Base-by-base conservation (phyloP, 2,329 filamentous ascomycete species). In the Cercospora sp. region DNA sequence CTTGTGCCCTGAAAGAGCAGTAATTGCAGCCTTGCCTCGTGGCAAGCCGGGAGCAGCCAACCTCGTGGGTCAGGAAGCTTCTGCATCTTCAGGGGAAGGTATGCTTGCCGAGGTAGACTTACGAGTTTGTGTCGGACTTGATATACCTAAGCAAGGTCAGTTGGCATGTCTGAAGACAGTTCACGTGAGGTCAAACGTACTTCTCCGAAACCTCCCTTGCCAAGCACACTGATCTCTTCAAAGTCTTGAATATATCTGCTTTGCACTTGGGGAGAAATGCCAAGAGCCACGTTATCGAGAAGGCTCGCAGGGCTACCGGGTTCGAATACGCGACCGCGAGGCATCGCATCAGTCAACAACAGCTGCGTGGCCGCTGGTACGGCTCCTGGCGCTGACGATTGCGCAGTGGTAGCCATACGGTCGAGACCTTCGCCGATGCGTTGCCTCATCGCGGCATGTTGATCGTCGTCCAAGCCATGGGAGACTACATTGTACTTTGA, bases 131-230 rank as follows among this genome's bases (percentile, higher is more conserved):
- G 86, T 59, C 80, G 83, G 10, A 85, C 88, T 70, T 86, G 86
- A 74, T 85, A 91, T 1, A 91, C 89, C 62, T 64, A 53, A 36
- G 18, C 18, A 23, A 23, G 5, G 61, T 91, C 82, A 0, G 89
- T 89, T 72, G 90, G 90, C 48, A 84, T 80, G 53, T 84, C 83
- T 6, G 84, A 83, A 74, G 91, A 89, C 6, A 90, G 83, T 58
- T 84, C 82, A 69, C 90, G 86, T 60, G 80, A 83, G 10, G 85
- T 87, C 69, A 86, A 85, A 74, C 84, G 90, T 2, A 91, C 89
- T 59, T 68, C 60, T 26, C 74, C 74, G 73, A 89, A 91, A 0
- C 88, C 89, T 13, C 89, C 89, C 74, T 85, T 88, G 1, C 89
- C 89, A 3, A 91, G 81, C 1, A 87, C 74, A 18, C 81, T 82